Evolutionary conservation across 2,329 filamentous ascomycete species (phyloP), one percentile per base, ranked within the genome.

Genomic region (Cryoendolithus antarcticus): DNA sequence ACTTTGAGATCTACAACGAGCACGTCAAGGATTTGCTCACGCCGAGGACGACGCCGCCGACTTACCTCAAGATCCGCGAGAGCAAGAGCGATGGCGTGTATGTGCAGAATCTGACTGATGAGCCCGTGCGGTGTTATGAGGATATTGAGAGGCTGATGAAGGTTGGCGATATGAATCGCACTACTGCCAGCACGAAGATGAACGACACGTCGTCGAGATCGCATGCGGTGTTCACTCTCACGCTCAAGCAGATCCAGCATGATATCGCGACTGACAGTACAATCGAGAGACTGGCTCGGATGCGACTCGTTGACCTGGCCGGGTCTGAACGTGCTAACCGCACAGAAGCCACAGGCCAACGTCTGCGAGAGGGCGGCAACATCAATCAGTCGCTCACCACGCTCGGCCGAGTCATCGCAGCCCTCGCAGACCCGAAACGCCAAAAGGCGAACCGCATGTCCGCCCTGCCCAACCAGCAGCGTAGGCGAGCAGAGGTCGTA

Each of bases 1-100:
- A 98, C 66, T 96, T 98, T 56, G 91, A 98, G 60, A 91, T 98
- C 45, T 98, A 98, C 73, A 98, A 98, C 63, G 91, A 98, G 65
- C 91, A 96, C 62, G 91, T 98, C 36, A 84, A 91, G 42, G 91
- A 98, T 58, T 69, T 98, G 29, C 75, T 98, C 34, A 82, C 86
- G 0, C 84, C 88, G 8, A 73, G 82, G 21, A 82, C 78, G 40
- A 82, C 83, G 45, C 71, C 83, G 4, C 84, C 88, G 2, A 81
- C 93, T 58, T 95, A 96, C 60, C 81, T 98, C 53, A 95, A 95
- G 64, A 94, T 98, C 55, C 81, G 91, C 54, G 91, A 98, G 66
- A 93, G 86, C 11, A 89, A 88, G 11, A 86, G 80, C 21, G 89
- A 96, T 50, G 91, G 91, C 0, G 89, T 93, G 5, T 98, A 98